Base-by-base conservation (phyloP, 192 early-diverging fungal genomes). In the Backusella australiensis region DNA sequence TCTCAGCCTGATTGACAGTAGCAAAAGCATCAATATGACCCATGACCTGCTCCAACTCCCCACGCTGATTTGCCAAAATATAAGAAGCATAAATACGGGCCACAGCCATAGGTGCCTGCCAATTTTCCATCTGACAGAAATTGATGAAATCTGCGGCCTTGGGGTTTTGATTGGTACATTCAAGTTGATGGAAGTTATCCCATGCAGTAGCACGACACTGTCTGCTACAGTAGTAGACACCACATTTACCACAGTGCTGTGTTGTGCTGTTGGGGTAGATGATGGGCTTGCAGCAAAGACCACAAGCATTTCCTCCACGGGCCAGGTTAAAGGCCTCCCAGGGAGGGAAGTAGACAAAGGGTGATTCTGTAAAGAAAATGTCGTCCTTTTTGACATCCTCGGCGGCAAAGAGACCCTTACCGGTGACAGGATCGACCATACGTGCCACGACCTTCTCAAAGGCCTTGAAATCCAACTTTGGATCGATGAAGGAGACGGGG, bases 261-360 rank as follows among this genome's bases (percentile, higher is more conserved):
- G 79, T 76, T 39, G 83, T 68, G 15, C 79, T 34, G 11, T 73
- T 70, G 39, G 80, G 76, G 8, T 67, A 67, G 70, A 85, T 80
- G 67, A 90, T 77, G 0, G 84, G 78, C 67, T 87, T 86, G 15
- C 83, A 81, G 52, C 89, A 90, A 26, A 89, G 81, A 34, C 85
- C 86, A 75, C 89, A 90, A 19, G 85, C 87, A 56, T 81, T 75
- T 26, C 86, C 86, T 15, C 76, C 74, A 21, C 80, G 73, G 8
- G 78, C 70, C 73, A 81, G 77, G 69, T 81, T 79, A 72, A 85
- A 86, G n/a, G 82, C 81, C 53, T 88, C 84, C 87, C 88, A 89
- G 1, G 84, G 85, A 8, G 89, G 87, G 52, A 87, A 88, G 74
- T 85, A 90, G 1, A 86, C 77, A 80, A 89, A 87, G 0, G 89